A percentile compares a stretch with the other conserved stretches of the same genome.
Evolutionary conservation across 108 stramenopile genomes (phyloP).

Genomic region (Nitzschia palea): DNA sequence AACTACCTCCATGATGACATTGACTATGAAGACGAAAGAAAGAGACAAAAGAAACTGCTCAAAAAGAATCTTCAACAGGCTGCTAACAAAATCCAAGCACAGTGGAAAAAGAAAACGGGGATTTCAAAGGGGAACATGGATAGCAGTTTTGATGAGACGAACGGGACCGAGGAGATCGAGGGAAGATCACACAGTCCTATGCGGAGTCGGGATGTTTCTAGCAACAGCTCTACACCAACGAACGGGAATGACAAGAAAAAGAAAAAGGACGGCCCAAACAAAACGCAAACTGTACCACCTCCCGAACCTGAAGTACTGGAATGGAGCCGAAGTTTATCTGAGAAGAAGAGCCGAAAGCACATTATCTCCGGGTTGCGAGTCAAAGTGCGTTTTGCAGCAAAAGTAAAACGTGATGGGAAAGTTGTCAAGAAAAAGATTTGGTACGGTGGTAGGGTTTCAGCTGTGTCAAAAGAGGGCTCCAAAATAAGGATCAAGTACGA

Average conservation of each 20-base stretch:
- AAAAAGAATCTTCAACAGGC: constrained; percentile 39
- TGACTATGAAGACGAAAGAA: constrained; percentile 7
- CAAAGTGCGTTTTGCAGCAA: constrained; percentile 74
- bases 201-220: not conserved
- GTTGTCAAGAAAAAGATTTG: constrained; percentile 57
- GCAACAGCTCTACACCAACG: not conserved
- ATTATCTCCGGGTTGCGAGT: constrained; percentile 56
- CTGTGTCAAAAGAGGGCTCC: constrained; percentile 43
- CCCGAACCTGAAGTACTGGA: constrained; percentile 51
- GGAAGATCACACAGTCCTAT: not conserved
- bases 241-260: constrained; percentile 18
- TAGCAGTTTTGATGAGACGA: no score
- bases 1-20: no score
- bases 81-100: constrained; percentile 60
- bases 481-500: constrained; percentile 82
- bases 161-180: not conserved
- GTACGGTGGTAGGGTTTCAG: constrained; percentile 73
- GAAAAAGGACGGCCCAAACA: not conserved
- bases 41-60: constrained; percentile 16
- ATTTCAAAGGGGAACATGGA: constrained; percentile 1
- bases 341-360: constrained; percentile 42
- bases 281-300: constrained; percentile 49
- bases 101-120: constrained; percentile 54
- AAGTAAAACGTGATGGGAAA: constrained; percentile 48
- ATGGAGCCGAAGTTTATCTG: constrained; percentile 36